phyloP scores from a whole-genome alignment of 2,329 filamentous ascomycete species.

The Aspergillus viridinutans region DNA sequence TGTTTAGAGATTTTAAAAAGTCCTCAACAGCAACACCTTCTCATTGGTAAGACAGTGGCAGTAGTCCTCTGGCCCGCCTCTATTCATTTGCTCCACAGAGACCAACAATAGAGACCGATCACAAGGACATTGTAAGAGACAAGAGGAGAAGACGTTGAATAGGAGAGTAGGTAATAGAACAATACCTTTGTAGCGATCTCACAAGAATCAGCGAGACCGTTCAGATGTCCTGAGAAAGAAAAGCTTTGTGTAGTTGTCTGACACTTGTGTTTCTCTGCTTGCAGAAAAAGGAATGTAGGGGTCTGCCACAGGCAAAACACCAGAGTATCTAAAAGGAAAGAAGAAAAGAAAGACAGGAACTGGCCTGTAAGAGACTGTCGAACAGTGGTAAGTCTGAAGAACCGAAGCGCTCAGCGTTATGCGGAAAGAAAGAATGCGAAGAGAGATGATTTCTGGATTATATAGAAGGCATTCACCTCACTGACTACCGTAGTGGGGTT shows the following conservation, averaged over 20 bases:
- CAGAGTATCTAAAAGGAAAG: slow-evolving; percentile 14
- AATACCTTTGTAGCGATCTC: slow-evolving; percentile 25
- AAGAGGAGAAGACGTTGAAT: background rate
- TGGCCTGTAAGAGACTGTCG: slow-evolving; percentile 29
- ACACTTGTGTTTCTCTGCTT: background rate
- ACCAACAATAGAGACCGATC: background rate
- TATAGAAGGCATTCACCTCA: slow-evolving; percentile 5
- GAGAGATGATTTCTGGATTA: background rate
- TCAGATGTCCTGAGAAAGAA: slow-evolving; percentile 5
- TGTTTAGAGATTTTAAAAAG: background rate
- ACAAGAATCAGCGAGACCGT: slow-evolving; percentile 3
- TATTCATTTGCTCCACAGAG: background rate
- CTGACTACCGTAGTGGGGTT: background rate
- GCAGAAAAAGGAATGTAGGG: slow-evolving; percentile 25
- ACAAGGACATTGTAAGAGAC: background rate
- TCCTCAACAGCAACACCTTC: background rate
- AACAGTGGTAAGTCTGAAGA: slow-evolving; percentile 22
- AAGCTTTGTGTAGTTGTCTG: slow-evolving; percentile 7
- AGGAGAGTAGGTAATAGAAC: slow-evolving; percentile 4
- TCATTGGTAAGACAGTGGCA: background rate
- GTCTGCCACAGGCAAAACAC: slow-evolving; percentile 33
- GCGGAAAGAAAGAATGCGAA: slow-evolving; percentile 14
- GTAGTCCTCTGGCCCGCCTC: background rate
- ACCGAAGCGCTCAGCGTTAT: slow-evolving; percentile 23
- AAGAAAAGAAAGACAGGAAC: slow-evolving; percentile 30